Evolutionary conservation across 495 filamentous ascomycete genomes (phyloP), one percentile per base, ranked within the genome.

Genomic region (Paragyromitra xinjiangensis): DNA sequence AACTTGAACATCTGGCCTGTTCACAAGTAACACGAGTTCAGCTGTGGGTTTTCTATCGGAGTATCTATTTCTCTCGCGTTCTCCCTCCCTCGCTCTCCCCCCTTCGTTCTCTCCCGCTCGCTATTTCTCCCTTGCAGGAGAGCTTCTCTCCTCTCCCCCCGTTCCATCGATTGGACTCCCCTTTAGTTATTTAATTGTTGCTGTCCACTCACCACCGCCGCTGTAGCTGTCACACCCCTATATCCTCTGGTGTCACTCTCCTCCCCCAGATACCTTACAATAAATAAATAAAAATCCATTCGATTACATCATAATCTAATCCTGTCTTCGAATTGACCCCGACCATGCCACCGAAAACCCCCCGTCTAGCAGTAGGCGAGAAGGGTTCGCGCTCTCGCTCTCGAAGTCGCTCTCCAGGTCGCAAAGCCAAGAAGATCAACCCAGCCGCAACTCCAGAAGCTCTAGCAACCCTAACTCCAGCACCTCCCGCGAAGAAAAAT

Each of bases 1-100:
- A 73, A 77, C 61, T 73, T 65, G 74, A 66, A 77, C 69, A 77
- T 77, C 74, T 77, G 74, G 74, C 74, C 74, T 77, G 74, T 77
- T 77, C 74, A 74, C 63, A 48, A 48, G 55, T 70, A 34, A 34
- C 69, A 40, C 59, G 39, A 19, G 48, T 73, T 64, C 59, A 63
- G 61, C 34, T 48, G 37, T 58, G 22, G 19, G 8, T 29, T 64
- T 63, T 64, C 53, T 39, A 71, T 45, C 42, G 58, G 22, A 69
- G 37, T 16, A 48, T 9, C 44, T 16, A 11, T 12, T 48, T 12
- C 16, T 16, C 44, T 12, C 16, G 16, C 44, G 16, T 48, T 55
- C 53, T 9, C 42, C 12, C 6, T 37, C 14, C 11, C 14, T 44
- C 9, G 26, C 39, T 64, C 44, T 11, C 39, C 42, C 50, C 26